Evolutionary conservation across 345 rosid genomes (phyloP), one percentile per base, ranked within the genome.

Genomic region (Eutrema yunnanense): DNA sequence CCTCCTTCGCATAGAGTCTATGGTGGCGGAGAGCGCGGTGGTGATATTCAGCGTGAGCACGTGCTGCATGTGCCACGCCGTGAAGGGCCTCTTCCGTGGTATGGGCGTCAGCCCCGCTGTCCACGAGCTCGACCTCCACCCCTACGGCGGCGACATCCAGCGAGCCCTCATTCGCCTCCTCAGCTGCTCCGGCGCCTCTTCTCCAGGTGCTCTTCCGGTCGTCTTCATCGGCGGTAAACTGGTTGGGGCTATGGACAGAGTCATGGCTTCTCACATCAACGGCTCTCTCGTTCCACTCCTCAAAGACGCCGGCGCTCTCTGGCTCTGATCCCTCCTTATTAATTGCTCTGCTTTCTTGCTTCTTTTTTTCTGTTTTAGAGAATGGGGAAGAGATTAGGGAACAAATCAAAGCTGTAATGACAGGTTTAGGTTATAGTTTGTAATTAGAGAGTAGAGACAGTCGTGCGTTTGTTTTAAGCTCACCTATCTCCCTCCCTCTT

Each of bases 11-110:
- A 84, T 92, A 66, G 86, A 83, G 83, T 76, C 84, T 79, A 60
- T 93, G 55, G 98, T 88, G 0, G 75, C 96, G 2, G 98, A 87
- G 80, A 88, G 79, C 55, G 97, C 98, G 8, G 98, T 93, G 78
- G 98, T 93, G 70, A 84, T 93, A 33, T 88, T 93, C 79, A 90
- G 98, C 83, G 77, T 84, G 8, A 93, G 98, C 82, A 84, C 81
- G 0, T 93, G 98, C 82, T 93, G 98, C 88, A 93, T 93, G 98
- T 93, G 97, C 79, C 98, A 90, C 76, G 93, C 90, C 69, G 84
- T 85, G 12, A 93, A 93, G 79, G 81, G 93, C 58, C 86, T 93
- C 10, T 90, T 93, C 75, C 80, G 90, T 30, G 97, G 96, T 2
- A 85, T 93, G 96, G 98, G 98, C 0, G 98, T 90, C n/a, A 86